Percentiles rank a stretch among this genome's conserved stretches.
Conservation (phyloP, 805 yeast species). For the Metschnikowia chrysomelidarum region DNA sequence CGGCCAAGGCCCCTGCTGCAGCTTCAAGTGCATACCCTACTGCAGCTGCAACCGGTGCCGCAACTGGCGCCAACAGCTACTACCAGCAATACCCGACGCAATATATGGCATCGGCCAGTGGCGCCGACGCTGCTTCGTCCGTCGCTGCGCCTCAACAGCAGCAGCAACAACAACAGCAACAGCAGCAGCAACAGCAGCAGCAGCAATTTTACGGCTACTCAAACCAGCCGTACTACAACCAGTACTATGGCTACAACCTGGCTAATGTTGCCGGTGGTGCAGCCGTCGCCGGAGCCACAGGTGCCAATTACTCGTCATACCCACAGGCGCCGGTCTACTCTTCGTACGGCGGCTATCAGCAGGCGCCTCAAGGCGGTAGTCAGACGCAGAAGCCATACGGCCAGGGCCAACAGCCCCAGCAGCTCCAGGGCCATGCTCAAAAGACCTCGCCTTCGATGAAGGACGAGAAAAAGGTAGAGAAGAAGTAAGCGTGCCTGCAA, state of each 20-base stretch:
- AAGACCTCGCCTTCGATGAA: conserved; percentile 16
- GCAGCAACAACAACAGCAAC: no score
- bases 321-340: conserved; percentile 19
- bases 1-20: conserved; percentile 4
- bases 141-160: conserved; percentile 13
- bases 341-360: conserved; percentile 16
- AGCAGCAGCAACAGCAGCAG: conserved; percentile 14
- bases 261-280: conserved; percentile 11
- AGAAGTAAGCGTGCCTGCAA: conserved; percentile 10
- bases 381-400: conserved; percentile 17
- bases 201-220: conserved; percentile 20
- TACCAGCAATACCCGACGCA: conserved; percentile 21
- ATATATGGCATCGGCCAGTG: conserved; percentile 13
- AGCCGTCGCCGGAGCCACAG: conserved; percentile 8
- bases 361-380: conserved; percentile 12
- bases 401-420: conserved; percentile 14
- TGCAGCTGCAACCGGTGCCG: conserved; percentile 5
- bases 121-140: conserved; percentile 11
- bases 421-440: conserved; percentile 12
- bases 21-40: conserved; percentile 9
- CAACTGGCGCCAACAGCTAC: conserved; percentile 12
- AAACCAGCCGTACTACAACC: conserved; percentile 29
- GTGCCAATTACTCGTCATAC: conserved; percentile 18
- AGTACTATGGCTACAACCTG: conserved; percentile 47
- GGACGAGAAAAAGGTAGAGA: conserved; percentile 18